A percentile compares a stretch with the other conserved stretches of the same genome.
Evolutionary conservation across 129 eudicot species (phyloP).

Genomic region (Arctium lappa): DNA sequence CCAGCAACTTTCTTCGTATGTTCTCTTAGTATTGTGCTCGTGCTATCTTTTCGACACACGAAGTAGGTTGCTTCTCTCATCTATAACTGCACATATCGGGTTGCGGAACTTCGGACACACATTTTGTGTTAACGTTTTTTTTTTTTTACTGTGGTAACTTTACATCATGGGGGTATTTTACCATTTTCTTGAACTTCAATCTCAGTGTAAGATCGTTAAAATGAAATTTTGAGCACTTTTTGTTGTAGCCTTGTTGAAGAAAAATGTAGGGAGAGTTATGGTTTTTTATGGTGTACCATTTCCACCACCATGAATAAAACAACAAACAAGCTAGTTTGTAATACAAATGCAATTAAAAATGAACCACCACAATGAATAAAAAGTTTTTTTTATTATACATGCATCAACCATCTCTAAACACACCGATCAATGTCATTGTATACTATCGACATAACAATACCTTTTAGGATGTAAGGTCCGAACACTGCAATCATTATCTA

Average conservation of each 20-base stretch:
- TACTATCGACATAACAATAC: no score
- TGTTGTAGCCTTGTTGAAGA: background rate
- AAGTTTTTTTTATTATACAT: no score
- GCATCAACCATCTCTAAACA: no score
- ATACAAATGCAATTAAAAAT: no score
- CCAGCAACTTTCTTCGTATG: conserved; percentile 93
- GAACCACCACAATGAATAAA: no score
- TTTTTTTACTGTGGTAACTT: background rate
- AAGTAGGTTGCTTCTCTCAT: conserved; percentile 11
- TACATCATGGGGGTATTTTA: background rate
- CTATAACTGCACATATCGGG: conserved; percentile 40
- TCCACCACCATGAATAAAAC: no score
- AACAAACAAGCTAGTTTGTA: no score
- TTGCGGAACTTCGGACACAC: background rate
- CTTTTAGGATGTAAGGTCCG: no score
- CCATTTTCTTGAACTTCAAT: background rate
- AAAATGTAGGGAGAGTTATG: background rate
- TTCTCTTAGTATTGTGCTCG: conserved; percentile 44
- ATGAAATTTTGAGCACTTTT: background rate
- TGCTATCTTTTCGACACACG: conserved; percentile 5
- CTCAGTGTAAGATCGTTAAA: background rate
- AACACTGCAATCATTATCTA: no score
- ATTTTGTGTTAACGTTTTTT: background rate
- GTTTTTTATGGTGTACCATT: background rate
- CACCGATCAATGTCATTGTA: no score